These are phyloP conservation scores for Dendryphion nanum DNA, from an alignment of 2,329 filamentous ascomycete species.

Conservation along the genomic window DNA sequence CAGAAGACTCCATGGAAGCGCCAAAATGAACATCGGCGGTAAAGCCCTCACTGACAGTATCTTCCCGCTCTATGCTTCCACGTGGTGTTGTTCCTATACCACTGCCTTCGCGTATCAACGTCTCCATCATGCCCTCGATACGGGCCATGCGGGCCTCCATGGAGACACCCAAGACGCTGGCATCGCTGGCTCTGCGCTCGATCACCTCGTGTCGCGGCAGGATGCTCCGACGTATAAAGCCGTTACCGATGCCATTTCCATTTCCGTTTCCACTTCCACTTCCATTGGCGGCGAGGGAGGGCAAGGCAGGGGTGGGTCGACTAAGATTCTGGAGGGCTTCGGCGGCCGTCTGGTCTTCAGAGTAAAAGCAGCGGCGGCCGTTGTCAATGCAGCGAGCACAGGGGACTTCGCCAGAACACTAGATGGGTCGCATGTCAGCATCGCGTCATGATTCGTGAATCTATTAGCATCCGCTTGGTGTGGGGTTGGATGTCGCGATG, in stretches of 20 bases:
- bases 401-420: constrained; percentile 37
- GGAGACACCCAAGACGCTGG: constrained; percentile 21
- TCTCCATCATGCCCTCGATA: constrained; percentile 36
- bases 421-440: neutral
- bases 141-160: constrained; percentile 36
- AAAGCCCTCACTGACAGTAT: constrained; percentile 14
- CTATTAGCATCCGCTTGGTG: too few species aligned
- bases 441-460: neutral
- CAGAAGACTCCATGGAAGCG: constrained; percentile 21
- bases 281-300: constrained; percentile 1
- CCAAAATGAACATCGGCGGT: constrained; percentile 18
- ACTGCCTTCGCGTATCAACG: constrained; percentile 29
- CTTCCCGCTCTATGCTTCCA: constrained; percentile 28
- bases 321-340: constrained; percentile 38
- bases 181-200: constrained; percentile 26
- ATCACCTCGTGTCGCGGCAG: constrained; percentile 18
- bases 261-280: constrained; percentile 1
- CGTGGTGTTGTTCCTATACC: constrained; percentile 19
- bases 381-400: constrained; percentile 36
- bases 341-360: constrained; percentile 37
- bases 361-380: constrained; percentile 37
- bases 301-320: constrained; percentile 21
- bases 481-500: neutral
- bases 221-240: constrained; percentile 14
- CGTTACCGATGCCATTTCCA: too few species aligned